Evolutionary conservation across 345 rosid species (phyloP).

Genomic region (Salix caprea): DNA sequence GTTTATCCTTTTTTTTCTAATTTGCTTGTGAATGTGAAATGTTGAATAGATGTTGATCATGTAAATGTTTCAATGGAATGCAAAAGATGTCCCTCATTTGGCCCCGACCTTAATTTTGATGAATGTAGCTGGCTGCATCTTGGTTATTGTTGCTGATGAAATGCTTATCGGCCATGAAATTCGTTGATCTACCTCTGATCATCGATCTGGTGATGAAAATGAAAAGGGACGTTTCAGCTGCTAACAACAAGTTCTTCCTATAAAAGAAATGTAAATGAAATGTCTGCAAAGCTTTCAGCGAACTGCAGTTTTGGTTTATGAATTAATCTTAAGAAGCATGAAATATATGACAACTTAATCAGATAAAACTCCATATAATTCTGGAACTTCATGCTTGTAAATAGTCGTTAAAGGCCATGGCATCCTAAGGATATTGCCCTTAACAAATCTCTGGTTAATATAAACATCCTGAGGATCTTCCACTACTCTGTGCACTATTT

Average conservation of each 20-base stretch:
- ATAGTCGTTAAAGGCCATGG: not conserved
- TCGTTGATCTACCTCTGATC: not conserved
- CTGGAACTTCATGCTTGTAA: not conserved
- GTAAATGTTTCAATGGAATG: not conserved
- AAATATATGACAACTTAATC: not conserved
- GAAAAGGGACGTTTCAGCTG: not conserved
- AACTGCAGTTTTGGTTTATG: not conserved
- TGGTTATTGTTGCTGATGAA: not conserved
- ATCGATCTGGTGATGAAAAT: not conserved
- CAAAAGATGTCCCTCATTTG: not conserved
- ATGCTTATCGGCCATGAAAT: not conserved
- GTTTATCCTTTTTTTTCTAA: not conserved
- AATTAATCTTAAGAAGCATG: not conserved
- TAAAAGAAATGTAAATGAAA: not conserved
- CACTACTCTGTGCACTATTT: not conserved
- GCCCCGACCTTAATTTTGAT: not conserved
- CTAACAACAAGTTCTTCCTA: not conserved
- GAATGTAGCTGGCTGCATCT: not conserved
- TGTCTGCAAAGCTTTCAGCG: not conserved
- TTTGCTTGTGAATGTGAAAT: not conserved
- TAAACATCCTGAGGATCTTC: not conserved
- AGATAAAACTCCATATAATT: not conserved
- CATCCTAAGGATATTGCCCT: not conserved
- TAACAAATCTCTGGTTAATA: not conserved
- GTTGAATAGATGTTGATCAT: not conserved